Percentiles rank a stretch among this genome's conserved stretches.
Evolutionary conservation across 257 asterid species (phyloP).

Genomic region (Fraxinus pennsylvanica): DNA sequence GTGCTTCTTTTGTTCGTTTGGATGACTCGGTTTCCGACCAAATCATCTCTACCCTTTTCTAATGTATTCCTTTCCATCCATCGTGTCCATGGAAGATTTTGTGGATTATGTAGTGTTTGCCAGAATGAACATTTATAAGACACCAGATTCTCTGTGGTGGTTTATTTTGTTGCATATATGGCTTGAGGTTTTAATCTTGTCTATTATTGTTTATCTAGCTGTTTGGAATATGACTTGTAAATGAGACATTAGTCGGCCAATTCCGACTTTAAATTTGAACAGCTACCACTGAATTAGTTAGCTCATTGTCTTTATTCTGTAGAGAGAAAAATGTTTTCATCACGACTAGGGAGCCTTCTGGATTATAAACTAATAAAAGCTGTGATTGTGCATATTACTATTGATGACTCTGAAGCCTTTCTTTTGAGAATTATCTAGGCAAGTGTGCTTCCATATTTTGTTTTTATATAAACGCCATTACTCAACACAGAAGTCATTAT

Average conservation of each 20-base stretch:
- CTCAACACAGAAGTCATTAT: neutral
- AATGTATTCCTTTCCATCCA: neutral
- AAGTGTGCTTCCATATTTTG: neutral
- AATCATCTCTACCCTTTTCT: neutral
- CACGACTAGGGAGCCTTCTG: neutral
- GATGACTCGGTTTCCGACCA: neutral
- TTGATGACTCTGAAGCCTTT: neutral
- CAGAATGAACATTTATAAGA: neutral
- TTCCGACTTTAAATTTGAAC: neutral
- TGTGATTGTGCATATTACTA: neutral
- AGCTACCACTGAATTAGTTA: neutral
- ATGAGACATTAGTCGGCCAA: neutral
- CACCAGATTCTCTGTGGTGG: constrained; percentile 5
- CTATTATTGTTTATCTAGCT: neutral
- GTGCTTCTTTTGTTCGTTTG: neutral
- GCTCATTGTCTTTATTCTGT: neutral
- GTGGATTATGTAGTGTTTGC: neutral
- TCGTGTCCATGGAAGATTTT: neutral
- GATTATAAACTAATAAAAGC: neutral
- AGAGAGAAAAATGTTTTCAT: neutral
- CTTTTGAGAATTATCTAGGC: neutral
- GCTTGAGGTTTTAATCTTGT: neutral
- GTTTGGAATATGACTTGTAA: neutral
- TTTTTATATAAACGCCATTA: neutral
- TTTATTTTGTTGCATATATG: neutral